phyloP scores from a whole-genome alignment of 495 filamentous ascomycete genomes.

The Xanthoparmelia taractica region DNA sequence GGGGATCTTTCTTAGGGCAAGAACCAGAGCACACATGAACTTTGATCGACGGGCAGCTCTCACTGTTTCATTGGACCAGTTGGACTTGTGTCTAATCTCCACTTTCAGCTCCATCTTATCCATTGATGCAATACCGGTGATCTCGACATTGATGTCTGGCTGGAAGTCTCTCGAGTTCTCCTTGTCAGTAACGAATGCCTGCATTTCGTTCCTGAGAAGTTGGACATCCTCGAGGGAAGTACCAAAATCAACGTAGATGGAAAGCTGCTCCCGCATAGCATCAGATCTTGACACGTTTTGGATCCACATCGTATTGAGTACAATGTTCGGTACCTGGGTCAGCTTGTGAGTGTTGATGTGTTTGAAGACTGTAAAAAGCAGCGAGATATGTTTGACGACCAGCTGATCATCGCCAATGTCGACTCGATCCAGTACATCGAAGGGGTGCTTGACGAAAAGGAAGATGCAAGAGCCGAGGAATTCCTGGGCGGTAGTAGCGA shows the following conservation, averaged over 20 bases:
- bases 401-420: slow-evolving; percentile 69
- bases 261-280: slow-evolving; percentile 81
- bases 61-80: slow-evolving; percentile 89
- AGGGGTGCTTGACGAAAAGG: slow-evolving; percentile 93
- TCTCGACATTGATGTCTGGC: slow-evolving; percentile 67
- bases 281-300: slow-evolving; percentile 87
- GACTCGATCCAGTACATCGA: slow-evolving; percentile 88
- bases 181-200: slow-evolving; percentile 71
- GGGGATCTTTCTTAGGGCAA: slow-evolving; percentile 77
- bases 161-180: slow-evolving; percentile 92
- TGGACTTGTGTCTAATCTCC: slow-evolving; percentile 85
- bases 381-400: slow-evolving; percentile 85
- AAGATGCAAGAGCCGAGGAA: slow-evolving; percentile 95
- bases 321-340: slow-evolving; percentile 84
- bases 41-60: slow-evolving; percentile 80
- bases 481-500: slow-evolving; percentile 84
- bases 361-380: slow-evolving; percentile 90
- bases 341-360: slow-evolving; percentile 71
- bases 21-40: slow-evolving; percentile 90
- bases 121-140: slow-evolving; percentile 73
- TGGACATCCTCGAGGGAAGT: slow-evolving; percentile 85
- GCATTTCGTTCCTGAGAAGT: slow-evolving; percentile 69
- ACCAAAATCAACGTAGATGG: slow-evolving; percentile 71
- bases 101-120: slow-evolving; percentile 79
- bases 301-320: slow-evolving; percentile 84